Evolutionary conservation across 2,329 filamentous ascomycete genomes (phyloP), one percentile per base, ranked within the genome.

Genomic region (Aspergillus terreus): DNA sequence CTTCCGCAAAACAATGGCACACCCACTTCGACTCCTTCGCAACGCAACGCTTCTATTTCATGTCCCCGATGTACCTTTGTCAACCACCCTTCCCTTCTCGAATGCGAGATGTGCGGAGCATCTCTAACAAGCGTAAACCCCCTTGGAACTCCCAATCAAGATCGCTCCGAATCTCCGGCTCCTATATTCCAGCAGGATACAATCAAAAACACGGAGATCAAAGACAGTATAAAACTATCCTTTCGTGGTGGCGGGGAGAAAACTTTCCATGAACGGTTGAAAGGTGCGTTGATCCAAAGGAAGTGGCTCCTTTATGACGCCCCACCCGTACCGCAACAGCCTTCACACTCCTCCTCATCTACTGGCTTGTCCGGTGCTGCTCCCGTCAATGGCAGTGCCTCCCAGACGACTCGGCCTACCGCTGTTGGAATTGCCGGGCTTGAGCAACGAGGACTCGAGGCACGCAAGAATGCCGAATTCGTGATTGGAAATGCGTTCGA

Each of bases 221-320:
- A 79, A 2, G 90, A 95, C 57, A 86, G 82, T 57, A 83, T 97
- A 61, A 99, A 96, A 68, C 76, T 99, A 36, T 97, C 94, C 0
- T 99, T 99, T 62, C 86, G 94, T 30, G 83, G 79, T 32, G 92
- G 92, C 2, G 94, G 94, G 0, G 92, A 92, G 54, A 92, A 91
- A 71, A 86, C 90, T 5, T 96, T 99, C 58, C 85, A 88, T 59
- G 94, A 97, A 61, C 82, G 92, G 44, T 78, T 99, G 2, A 97
- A 95, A 64, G 85, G 85, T 6, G 88, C 91, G 7, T 82, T 97
- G 71, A 85, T 91, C 2, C 94, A 99, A 69, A 83, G 94, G 12
- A 97, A 97, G 77, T 99, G 94, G 94, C 80, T 99, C 3, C 79
- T 96, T 0, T 88, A 94, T 50, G 86, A 88, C 64, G 94, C 94